phyloP scores from a whole-genome alignment of 176 grass and related monocot genomes.

The Carex parvula region DNA sequence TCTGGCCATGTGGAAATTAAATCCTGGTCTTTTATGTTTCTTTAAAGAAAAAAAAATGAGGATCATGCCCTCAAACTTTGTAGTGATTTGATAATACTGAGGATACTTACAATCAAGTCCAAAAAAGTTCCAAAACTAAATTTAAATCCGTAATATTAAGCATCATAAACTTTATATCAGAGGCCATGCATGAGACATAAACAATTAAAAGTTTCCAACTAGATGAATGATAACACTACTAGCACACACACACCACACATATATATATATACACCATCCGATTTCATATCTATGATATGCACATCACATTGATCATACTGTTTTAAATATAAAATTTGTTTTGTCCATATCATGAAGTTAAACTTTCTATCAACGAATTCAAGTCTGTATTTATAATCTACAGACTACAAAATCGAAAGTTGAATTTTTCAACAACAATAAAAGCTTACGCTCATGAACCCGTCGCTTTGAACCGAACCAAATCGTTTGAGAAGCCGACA shows the following conservation, averaged over 20 bases:
- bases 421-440: not conserved
- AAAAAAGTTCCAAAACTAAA: not conserved
- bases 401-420: not conserved
- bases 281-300: too few relatives aligned
- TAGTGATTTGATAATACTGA: not conserved
- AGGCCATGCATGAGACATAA: too few relatives aligned
- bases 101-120: not conserved
- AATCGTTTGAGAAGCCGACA: not conserved
- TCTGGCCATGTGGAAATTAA: not conserved
- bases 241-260: not conserved
- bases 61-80: too few relatives aligned
- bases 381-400: not conserved
- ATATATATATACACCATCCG: not conserved
- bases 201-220: too few relatives aligned
- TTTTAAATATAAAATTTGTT: not conserved
- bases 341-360: not conserved
- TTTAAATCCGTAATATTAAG: too few relatives aligned
- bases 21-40: not conserved
- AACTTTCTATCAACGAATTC: not conserved
- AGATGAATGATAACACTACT: too few relatives aligned
- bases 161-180: too few relatives aligned
- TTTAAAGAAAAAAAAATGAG: too few relatives aligned
- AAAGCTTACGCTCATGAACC: conserved; percentile 30
- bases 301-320: too few relatives aligned
- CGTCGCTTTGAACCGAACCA: conserved; percentile 11